phyloP scores from a whole-genome alignment of 352 stramenopile genomes.

The Pythium biforme region DNA sequence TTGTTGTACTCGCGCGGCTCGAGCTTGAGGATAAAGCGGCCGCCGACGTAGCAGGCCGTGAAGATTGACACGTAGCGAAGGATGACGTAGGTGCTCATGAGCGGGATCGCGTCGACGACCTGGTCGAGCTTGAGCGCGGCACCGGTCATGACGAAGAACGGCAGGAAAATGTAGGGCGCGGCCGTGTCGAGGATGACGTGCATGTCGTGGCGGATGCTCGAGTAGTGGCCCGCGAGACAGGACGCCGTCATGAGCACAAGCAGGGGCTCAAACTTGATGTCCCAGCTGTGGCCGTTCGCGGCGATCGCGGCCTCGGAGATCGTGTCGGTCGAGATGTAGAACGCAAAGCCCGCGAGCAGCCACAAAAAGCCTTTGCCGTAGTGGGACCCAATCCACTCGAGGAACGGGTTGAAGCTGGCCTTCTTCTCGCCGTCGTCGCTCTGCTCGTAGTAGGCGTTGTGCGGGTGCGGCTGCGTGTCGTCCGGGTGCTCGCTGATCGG shows the following conservation, averaged over 20 bases:
- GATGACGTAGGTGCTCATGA: slow-evolving; percentile 65
- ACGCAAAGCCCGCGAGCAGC: slow-evolving; percentile 55
- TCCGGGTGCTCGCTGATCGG: slow-evolving; percentile 17
- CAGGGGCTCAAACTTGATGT: slow-evolving; percentile 70
- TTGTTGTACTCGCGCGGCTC: slow-evolving; percentile 65
- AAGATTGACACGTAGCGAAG: slow-evolving; percentile 63
- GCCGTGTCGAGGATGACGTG: slow-evolving; percentile 69
- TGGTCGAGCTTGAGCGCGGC: slow-evolving; percentile 67
- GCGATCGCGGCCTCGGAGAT: slow-evolving; percentile 45
- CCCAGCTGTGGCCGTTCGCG: slow-evolving; percentile 51
- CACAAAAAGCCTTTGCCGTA: slow-evolving; percentile 68
- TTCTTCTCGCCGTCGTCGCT: slow-evolving; percentile 19
- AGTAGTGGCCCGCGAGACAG: slow-evolving; percentile 61
- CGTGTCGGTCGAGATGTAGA: slow-evolving; percentile 54
- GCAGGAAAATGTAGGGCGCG: slow-evolving; percentile 70
- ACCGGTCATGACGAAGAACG: slow-evolving; percentile 80
- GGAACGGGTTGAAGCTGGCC: not conserved
- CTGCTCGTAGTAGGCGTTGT: slow-evolving; percentile 56
- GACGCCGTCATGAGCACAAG: slow-evolving; percentile 69
- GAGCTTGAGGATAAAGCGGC: slow-evolving; percentile 62
- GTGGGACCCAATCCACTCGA: slow-evolving; percentile 35
- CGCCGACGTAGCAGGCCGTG: slow-evolving; percentile 55
- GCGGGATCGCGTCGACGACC: slow-evolving; percentile 51
- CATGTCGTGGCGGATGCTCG: slow-evolving; percentile 69
- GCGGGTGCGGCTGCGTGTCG: slow-evolving; percentile 42